Conservation (phyloP, 495 filamentous ascomycete genomes). For the Aspergillus sclerotiicarbonarius region DNA sequence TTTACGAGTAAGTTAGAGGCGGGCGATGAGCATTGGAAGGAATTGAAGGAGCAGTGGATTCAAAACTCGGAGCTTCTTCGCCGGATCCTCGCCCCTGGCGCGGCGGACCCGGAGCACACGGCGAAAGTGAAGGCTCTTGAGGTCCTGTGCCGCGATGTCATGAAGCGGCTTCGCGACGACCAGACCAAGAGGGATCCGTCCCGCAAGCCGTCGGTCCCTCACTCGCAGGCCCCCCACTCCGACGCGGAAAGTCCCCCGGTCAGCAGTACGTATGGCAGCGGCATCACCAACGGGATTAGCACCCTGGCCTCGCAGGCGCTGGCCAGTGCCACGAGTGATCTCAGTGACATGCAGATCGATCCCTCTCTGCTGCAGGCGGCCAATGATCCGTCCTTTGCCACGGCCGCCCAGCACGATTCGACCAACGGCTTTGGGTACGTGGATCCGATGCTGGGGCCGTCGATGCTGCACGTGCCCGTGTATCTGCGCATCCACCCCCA, state of each 20-base stretch:
- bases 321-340: conserved; percentile 45
- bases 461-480: conserved; percentile 46
- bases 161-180: conserved; percentile 71
- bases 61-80: conserved; percentile 54
- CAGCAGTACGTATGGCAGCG: conserved; percentile 27
- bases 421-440: conserved; percentile 37
- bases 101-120: conserved; percentile 53
- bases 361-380: conserved; percentile 56
- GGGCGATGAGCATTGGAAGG: conserved; percentile 68
- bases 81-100: conserved; percentile 52
- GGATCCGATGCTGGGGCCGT: conserved; percentile 33
- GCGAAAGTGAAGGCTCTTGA: conserved; percentile 65
- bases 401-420: conserved; percentile 39
- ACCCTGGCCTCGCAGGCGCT: conserved; percentile 52
- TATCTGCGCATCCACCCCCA: conserved; percentile 63
- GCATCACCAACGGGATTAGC: conserved; percentile 49
- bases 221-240: conserved; percentile 25
- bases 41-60: conserved; percentile 69
- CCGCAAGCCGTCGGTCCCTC: conserved; percentile 42
- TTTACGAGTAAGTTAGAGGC: conserved; percentile 74
- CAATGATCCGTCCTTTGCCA: conserved; percentile 47
- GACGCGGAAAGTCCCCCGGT: conserved; percentile 22
- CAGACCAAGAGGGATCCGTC: conserved; percentile 57
- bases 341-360: conserved; percentile 64
- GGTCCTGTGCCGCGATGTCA: conserved; percentile 67